These are phyloP conservation scores for Clarireedia homoeocarpa DNA, from an alignment of 2,329 filamentous ascomycete genomes.

Conservation along the genomic window DNA sequence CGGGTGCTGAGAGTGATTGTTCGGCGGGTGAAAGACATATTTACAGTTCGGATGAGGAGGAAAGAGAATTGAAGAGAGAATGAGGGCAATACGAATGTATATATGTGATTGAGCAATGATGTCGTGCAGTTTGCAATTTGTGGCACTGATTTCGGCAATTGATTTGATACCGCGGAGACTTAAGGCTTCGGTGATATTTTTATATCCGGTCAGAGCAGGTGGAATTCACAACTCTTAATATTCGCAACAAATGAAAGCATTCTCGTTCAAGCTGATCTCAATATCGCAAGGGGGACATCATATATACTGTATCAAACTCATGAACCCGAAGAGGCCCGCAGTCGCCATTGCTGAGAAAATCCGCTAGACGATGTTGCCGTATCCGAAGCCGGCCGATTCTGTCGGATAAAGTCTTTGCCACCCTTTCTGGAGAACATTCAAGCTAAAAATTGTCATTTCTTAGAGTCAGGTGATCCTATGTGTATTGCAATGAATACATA, in stretches of 20 bases:
- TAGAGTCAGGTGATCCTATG: too few species aligned
- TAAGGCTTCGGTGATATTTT: slow-evolving; percentile 1
- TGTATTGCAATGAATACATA: too few species aligned
- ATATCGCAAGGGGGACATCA: not conserved
- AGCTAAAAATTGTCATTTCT: too few species aligned
- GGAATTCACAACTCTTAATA: not conserved
- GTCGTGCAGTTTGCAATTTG: not conserved
- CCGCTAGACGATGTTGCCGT: too few species aligned
- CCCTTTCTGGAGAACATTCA: not conserved
- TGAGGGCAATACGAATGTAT: not conserved
- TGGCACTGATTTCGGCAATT: not conserved
- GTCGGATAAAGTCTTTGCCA: slow-evolving; percentile 10
- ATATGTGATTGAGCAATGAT: not conserved
- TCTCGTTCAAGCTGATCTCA: too few species aligned
- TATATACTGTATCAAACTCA: not conserved
- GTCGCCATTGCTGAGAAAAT: too few species aligned
- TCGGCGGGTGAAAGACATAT: slow-evolving; percentile 6
- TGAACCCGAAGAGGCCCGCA: too few species aligned
- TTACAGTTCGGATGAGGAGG: not conserved
- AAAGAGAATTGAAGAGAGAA: not conserved
- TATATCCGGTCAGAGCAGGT: not conserved
- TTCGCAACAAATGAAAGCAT: too few species aligned
- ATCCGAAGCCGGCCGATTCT: not conserved
- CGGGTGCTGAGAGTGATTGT: slow-evolving; percentile 1
- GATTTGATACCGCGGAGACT: not conserved